Base-by-base conservation (phyloP, 352 stramenopile species). In the Pythium diclinum region DNA sequence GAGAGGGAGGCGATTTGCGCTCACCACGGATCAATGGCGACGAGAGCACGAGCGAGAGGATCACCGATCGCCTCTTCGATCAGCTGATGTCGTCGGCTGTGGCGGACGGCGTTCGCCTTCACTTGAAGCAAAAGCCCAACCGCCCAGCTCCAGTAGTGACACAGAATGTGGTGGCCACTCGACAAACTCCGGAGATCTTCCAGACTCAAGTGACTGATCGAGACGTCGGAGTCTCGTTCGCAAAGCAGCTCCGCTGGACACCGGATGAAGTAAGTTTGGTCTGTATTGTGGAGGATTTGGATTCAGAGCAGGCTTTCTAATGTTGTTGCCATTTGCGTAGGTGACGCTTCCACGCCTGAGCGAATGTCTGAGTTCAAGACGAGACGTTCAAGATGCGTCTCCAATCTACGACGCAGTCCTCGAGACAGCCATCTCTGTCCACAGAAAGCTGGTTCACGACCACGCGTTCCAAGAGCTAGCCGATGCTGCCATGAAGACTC, bases 331-430 rank as follows among this genome's bases (percentile, higher is more conserved):
- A 16, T 3, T 28, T n/a, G 14, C 21, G 21, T 8, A 54, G 47
- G 21, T 33, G 3, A 13, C 19, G 19, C 51, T 56, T 6, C 51
- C 51, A 28, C 25, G 28, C 8, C 28, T 56, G 10, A 13, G 32
- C 6, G 51, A 44, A 47, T 42, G 17, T 11, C 14, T 55, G 3
- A 11, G 14, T 2, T 25, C 21, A 9, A 17, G 14, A 17, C 38
- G 40, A 3, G 16, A 42, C 33, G n/a, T 8, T 9, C 23, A 13
- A 14, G 34, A 69, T 17, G 42, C 49, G 19, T 33, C 16, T 19
- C 56, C 42, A 13, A 53, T 70, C 16, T 65, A 65, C 38, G 56
- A 65, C 25, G 57, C 56, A 17, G 57, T 65, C 28, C 14, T 62
- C 11, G 40, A 65, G 9, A 33, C 63, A 6, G 59, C 65, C 3